Conservation (phyloP, 805 yeast species). For the Saccharomycopsis selenospora region DNA sequence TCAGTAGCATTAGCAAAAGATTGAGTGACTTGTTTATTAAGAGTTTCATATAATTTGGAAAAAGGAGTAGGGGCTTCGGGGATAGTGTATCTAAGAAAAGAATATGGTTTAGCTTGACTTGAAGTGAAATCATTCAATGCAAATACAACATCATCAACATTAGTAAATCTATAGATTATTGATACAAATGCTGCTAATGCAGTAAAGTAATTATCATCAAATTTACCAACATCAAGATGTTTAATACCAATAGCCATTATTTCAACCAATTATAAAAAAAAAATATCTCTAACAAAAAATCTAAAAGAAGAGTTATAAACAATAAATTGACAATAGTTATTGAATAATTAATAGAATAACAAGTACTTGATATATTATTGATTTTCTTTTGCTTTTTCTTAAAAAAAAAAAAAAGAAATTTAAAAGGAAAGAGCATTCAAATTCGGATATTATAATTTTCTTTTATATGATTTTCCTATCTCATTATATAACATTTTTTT, state of each 20-base stretch:
- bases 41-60: slow-evolving; percentile 2
- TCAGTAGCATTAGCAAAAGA: slow-evolving; percentile 6
- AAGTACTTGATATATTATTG: too few relatives aligned
- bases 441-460: too few relatives aligned
- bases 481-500: too few relatives aligned
- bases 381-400: too few relatives aligned
- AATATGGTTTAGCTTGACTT: neutral
- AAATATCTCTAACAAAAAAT: too few relatives aligned
- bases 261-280: too few relatives aligned
- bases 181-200: slow-evolving; percentile 16
- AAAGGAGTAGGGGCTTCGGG: slow-evolving; percentile 18
- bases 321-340: too few relatives aligned
- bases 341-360: too few relatives aligned
- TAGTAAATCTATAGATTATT: slow-evolving; percentile 19
- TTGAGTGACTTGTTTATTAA: slow-evolving; percentile 1
- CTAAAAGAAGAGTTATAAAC: too few relatives aligned
- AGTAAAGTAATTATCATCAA: neutral
- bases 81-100: slow-evolving; percentile 16
- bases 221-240: neutral
- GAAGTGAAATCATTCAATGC: slow-evolving; percentile 9
- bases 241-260: neutral
- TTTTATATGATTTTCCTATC: too few relatives aligned
- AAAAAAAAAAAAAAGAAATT: too few relatives aligned
- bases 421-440: too few relatives aligned
- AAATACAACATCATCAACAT: slow-evolving; percentile 20